phyloP scores from a whole-genome alignment of 2,329 filamentous ascomycete genomes.

The Xylariaceae sp. region DNA sequence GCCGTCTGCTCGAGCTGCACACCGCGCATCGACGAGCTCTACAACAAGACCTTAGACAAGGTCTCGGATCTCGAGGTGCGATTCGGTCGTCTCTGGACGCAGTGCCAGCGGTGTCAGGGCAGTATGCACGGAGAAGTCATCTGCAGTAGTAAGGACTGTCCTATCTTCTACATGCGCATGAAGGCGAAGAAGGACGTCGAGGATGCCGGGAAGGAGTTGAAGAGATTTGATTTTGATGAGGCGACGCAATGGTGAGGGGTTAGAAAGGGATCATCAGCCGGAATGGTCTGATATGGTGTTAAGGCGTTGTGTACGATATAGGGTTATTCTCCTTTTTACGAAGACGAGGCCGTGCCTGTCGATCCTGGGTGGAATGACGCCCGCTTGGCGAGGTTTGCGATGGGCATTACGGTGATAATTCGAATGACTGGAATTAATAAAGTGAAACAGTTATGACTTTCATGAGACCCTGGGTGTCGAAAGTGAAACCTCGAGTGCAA shows the following conservation, averaged over 20 bases:
- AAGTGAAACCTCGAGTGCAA: too few species aligned
- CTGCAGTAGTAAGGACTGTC: slow-evolving; percentile 91
- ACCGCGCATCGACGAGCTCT: slow-evolving; percentile 82
- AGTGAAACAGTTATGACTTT: too few species aligned
- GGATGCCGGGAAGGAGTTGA: slow-evolving; percentile 85
- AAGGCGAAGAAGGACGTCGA: slow-evolving; percentile 99
- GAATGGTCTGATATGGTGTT: not conserved
- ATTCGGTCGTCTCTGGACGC: slow-evolving; percentile 92
- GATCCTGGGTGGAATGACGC: too few species aligned
- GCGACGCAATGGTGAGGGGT: slow-evolving; percentile 53
- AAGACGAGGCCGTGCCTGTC: too few species aligned
- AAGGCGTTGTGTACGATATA: too few species aligned
- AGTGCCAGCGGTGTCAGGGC: slow-evolving; percentile 95
- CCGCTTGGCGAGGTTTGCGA: too few species aligned
- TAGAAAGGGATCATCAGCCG: not conserved
- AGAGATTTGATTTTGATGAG: slow-evolving; percentile 81
- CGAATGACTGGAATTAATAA: too few species aligned
- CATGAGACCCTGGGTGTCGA: too few species aligned
- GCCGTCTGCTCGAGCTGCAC: slow-evolving; percentile 86
- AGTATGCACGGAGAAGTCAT: slow-evolving; percentile 99
- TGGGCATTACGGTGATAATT: too few species aligned
- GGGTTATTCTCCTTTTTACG: too few species aligned
- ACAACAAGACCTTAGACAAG: slow-evolving; percentile 83
- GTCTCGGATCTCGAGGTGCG: slow-evolving; percentile 89
- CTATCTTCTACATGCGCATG: slow-evolving; percentile 99